Percentiles rank a stretch among this genome's conserved stretches.
These are phyloP conservation scores for Penicillium sp. DNA, from an alignment of 2,329 filamentous ascomycete genomes.

Conservation along the genomic window DNA sequence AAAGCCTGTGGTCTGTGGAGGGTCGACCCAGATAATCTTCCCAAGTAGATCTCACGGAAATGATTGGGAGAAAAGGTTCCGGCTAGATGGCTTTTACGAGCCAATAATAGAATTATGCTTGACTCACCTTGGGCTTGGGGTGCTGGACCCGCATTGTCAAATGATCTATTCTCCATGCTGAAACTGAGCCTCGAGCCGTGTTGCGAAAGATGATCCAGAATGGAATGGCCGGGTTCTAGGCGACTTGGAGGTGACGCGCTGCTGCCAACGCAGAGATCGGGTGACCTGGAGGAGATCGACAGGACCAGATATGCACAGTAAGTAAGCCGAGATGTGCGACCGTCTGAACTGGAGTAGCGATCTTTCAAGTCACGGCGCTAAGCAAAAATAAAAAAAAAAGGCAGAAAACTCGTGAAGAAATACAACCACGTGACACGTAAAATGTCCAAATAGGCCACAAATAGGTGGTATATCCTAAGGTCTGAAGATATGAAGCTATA, in stretches of 20 bases:
- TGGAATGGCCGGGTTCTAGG: slow-evolving; percentile 7
- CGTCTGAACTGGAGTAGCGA: neutral
- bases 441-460: neutral
- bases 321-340: slow-evolving; percentile 16
- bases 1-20: neutral
- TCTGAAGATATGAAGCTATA: slow-evolving; percentile 5
- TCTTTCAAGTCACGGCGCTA: neutral
- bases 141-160: slow-evolving; percentile 22
- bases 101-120: slow-evolving; percentile 5
- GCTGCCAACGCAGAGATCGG: slow-evolving; percentile 38
- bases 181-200: slow-evolving; percentile 1
- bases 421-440: slow-evolving; percentile 4
- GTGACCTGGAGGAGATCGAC: slow-evolving; percentile 34
- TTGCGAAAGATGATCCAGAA: neutral
- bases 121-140: slow-evolving; percentile 21
- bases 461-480: neutral
- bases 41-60: slow-evolving; percentile 10
- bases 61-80: slow-evolving; percentile 12
- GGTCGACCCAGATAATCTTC: slow-evolving; percentile 4
- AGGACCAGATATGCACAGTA: slow-evolving; percentile 24
- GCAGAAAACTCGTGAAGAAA: neutral
- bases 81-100: neutral
- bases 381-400: neutral
- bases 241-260: slow-evolving; percentile 19
- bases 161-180: slow-evolving; percentile 21